phyloP scores from a whole-genome alignment of 495 filamentous ascomycete species.

The Podospora fimiseda region DNA sequence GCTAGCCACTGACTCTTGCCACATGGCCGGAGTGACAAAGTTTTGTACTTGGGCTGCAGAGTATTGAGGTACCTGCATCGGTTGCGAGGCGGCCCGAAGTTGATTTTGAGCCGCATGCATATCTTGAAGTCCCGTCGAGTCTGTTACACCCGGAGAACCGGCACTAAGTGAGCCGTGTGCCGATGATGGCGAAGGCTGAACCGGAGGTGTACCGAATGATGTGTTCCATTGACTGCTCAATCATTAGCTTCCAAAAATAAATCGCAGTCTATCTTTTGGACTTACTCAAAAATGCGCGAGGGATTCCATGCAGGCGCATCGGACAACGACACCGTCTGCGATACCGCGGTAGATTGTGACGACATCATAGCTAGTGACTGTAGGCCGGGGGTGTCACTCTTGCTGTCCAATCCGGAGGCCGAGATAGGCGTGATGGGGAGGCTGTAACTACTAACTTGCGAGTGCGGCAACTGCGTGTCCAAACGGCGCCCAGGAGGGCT shows the following conservation, averaged over 20 bases:
- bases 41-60: slow-evolving; percentile 48
- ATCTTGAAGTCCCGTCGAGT: slow-evolving; percentile 46
- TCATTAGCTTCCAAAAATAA: slow-evolving; percentile 24
- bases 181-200: slow-evolving; percentile 36
- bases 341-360: slow-evolving; percentile 39
- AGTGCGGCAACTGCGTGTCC: slow-evolving; percentile 46
- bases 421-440: slow-evolving; percentile 82
- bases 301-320: slow-evolving; percentile 84
- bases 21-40: slow-evolving; percentile 89
- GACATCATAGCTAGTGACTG: slow-evolving; percentile 74
- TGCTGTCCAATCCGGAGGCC: slow-evolving; percentile 63
- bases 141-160: slow-evolving; percentile 42
- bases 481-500: slow-evolving; percentile 53
- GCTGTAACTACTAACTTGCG: slow-evolving; percentile 69
- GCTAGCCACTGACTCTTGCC: slow-evolving; percentile 91
- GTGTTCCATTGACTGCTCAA: slow-evolving; percentile 78
- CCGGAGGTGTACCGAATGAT: slow-evolving; percentile 68
- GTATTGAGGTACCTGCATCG: slow-evolving; percentile 50
- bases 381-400: slow-evolving; percentile 73
- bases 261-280: too few species aligned
- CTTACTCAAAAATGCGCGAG: slow-evolving; percentile 88
- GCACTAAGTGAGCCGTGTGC: slow-evolving; percentile 37
- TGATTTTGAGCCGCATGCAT: slow-evolving; percentile 43
- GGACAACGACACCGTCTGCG: slow-evolving; percentile 51
- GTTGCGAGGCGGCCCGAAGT: slow-evolving; percentile 48